Evolutionary conservation across 192 early-diverging fungal genomes (phyloP), one percentile per base, ranked within the genome.

Genomic region (Coemansia nantahalensis): DNA sequence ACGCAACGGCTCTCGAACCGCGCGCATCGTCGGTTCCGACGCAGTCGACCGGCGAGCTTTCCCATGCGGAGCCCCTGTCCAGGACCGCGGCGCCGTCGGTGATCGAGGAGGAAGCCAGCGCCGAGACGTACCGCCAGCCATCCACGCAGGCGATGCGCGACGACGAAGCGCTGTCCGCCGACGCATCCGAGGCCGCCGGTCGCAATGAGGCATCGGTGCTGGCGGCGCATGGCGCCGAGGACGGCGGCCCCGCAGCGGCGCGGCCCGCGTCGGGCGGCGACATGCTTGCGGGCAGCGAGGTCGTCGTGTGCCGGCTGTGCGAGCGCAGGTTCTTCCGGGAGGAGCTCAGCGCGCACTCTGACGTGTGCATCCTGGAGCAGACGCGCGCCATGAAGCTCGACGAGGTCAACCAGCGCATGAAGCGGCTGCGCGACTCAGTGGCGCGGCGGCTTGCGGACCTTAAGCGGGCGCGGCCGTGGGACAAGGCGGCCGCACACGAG

Each of bases 291-390:
- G 59, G 50, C 13, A 51, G 52, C 28, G 65, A 64, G 41, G 13
- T 65, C 39, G 83, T 92, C 11, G 68, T 94, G 4, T 95, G 93
- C 43, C 76, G 93, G 15, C 90, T 95, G 44, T 95, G 93, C 45
- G 93, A 95, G 60, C 88, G 90, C 26, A 76, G 77, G 36, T 82
- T 94, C 17, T 56, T 76, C 30, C 67, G 84, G 2, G 51, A 72
- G 13, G 79, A 81, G 24, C 71, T 94, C 37, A 86, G 88, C 26
- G 77, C 78, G 33, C 93, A 95, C 59, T 86, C 88, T 7, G 89
- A 90, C 39, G 74, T 84, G 15, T 95, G 93, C 61, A 80, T 80
- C 33, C 80, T 86, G 15, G 83, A 82, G 58, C 88, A 85, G 51
- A 89, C 83, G 44, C 85, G 61, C 55, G 83, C 81, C 31, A 80